Conservation (phyloP, 2,329 filamentous ascomycete species). For the Dothideomycetes sp. region DNA sequence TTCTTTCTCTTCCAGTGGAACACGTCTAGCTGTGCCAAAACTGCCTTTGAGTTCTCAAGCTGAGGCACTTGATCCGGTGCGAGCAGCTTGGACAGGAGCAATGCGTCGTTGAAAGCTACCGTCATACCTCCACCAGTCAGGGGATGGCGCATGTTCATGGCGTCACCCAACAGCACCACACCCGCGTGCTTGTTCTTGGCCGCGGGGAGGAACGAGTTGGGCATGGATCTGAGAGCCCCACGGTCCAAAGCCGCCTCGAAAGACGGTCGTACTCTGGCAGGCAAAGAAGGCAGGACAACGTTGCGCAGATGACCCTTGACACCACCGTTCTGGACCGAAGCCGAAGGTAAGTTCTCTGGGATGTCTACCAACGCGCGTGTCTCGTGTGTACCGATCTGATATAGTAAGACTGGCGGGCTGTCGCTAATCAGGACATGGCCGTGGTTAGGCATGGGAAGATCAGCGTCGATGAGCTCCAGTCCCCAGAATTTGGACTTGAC, state of each 20-base stretch:
- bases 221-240: conserved; percentile 80
- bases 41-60: conserved; percentile 56
- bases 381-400: conserved; percentile 94
- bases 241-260: conserved; percentile 68
- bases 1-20: conserved; percentile 87
- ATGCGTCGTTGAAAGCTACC: conserved; percentile 86
- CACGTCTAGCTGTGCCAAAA: conserved; percentile 57
- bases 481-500: conserved; percentile 86
- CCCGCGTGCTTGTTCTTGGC: conserved; percentile 62
- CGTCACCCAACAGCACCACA: conserved; percentile 78
- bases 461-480: conserved; percentile 81
- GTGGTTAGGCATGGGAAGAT: conserved; percentile 63
- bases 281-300: conserved; percentile 69
- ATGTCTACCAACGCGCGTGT: conserved; percentile 86
- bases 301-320: conserved; percentile 77
- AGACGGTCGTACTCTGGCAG: conserved; percentile 59
- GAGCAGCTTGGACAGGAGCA: conserved; percentile 66
- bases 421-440: conserved; percentile 84
- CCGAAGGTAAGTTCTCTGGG: conserved; percentile 65
- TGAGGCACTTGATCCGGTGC: conserved; percentile 58
- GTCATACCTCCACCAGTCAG: conserved; percentile 97
- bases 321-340: conserved; percentile 65
- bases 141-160: conserved; percentile 99
- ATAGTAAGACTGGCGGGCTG: conserved; percentile 72
- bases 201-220: conserved; percentile 86